phyloP scores from a whole-genome alignment of 2,329 filamentous ascomycete species.

The Verticillium albo-atrum region DNA sequence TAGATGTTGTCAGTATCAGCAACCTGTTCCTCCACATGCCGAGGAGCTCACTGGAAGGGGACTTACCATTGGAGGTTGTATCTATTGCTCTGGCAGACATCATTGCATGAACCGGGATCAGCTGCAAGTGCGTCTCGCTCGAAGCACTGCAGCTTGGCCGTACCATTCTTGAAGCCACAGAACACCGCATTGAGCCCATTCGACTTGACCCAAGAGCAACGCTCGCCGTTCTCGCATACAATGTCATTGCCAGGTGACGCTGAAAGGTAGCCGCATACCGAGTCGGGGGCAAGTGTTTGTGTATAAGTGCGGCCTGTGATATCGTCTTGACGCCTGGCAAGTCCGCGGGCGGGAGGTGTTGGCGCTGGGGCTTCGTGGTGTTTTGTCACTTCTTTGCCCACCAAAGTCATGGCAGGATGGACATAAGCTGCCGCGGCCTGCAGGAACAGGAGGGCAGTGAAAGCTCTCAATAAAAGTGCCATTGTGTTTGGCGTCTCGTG shows the following conservation, averaged over 20 bases:
- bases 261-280: slow-evolving; percentile 9
- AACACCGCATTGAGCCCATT: slow-evolving; percentile 4
- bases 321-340: not conserved
- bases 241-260: slow-evolving; percentile 3
- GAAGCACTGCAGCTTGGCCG: not conserved
- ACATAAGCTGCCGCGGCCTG: not conserved
- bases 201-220: slow-evolving; percentile 6
- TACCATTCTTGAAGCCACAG: not conserved
- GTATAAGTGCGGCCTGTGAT: not conserved
- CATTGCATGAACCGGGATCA: slow-evolving; percentile 3
- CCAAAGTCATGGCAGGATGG: not conserved
- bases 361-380: not conserved
- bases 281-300: slow-evolving; percentile 7
- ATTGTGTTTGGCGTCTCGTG: too few relatives aligned
- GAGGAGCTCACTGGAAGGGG: too few relatives aligned
- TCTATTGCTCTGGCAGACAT: slow-evolving; percentile 7
- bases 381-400: not conserved
- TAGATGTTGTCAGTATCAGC: too few relatives aligned
- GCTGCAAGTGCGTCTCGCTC: not conserved
- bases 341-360: not conserved
- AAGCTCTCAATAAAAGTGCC: too few relatives aligned
- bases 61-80: slow-evolving; percentile 6
- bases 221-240: slow-evolving; percentile 4
- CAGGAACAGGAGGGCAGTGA: not conserved
- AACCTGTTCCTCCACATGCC: too few relatives aligned